phyloP scores from a whole-genome alignment of 2,329 filamentous ascomycete genomes.

The Xylariales sp. region DNA sequence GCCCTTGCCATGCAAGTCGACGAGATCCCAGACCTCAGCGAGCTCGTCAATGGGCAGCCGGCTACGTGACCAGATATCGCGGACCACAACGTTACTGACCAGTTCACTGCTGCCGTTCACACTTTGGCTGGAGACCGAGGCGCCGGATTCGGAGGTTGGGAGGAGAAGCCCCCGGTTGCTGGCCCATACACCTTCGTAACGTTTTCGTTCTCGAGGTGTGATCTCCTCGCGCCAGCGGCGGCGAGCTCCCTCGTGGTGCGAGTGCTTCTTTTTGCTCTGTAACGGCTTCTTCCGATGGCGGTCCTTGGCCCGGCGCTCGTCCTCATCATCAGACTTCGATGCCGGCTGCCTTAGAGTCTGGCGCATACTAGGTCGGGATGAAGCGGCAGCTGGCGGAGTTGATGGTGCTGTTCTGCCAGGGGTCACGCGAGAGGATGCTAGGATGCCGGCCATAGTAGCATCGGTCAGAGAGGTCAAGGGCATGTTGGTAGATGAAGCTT shows the following conservation, averaged over 20 bases:
- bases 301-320: slow-evolving; percentile 37
- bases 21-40: slow-evolving; percentile 72
- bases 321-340: slow-evolving; percentile 47
- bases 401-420: slow-evolving; percentile 34
- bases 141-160: slow-evolving; percentile 13
- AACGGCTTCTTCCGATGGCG: slow-evolving; percentile 49
- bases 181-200: slow-evolving; percentile 82
- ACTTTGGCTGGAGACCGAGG: background rate
- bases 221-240: slow-evolving; percentile 75
- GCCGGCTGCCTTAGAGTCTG: slow-evolving; percentile 61
- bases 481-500: slow-evolving; percentile 31
- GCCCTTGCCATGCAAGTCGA: slow-evolving; percentile 53
- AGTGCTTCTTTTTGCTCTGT: slow-evolving; percentile 56
- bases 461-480: slow-evolving; percentile 63
- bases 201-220: slow-evolving; percentile 66
- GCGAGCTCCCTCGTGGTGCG: slow-evolving; percentile 71
- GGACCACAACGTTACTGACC: slow-evolving; percentile 64
- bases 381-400: slow-evolving; percentile 29
- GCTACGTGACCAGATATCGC: slow-evolving; percentile 72
- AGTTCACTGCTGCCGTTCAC: slow-evolving; percentile 29
- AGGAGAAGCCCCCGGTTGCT: slow-evolving; percentile 65
- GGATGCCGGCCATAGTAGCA: slow-evolving; percentile 70
- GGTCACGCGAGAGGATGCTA: slow-evolving; percentile 59
- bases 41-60: slow-evolving; percentile 64
- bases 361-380: slow-evolving; percentile 45